Percentiles rank a stretch among this genome's conserved stretches.
Evolutionary conservation across 352 stramenopile species (phyloP).

Genomic region (Globisporangium takayamanum): DNA sequence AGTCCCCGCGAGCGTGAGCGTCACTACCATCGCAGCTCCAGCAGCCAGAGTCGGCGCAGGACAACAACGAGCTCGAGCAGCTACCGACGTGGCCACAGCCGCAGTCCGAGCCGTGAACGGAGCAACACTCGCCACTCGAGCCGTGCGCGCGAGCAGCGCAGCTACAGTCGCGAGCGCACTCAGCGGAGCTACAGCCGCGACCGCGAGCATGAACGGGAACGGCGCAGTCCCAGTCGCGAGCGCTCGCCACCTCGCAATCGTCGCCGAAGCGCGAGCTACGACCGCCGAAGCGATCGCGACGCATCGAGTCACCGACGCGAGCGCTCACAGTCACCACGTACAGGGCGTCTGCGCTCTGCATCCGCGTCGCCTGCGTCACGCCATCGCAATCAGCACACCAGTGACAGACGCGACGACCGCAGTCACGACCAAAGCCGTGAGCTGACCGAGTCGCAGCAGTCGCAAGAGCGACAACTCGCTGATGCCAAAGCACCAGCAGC

Average conservation of each 20-base stretch:
- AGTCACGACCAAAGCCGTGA: not conserved
- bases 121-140: not conserved
- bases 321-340: not conserved
- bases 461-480: not conserved
- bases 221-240: slow-evolving; percentile 13
- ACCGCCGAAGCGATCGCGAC: slow-evolving; percentile 4
- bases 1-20: slow-evolving; percentile 1
- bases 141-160: slow-evolving; percentile 4
- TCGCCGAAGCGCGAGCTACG: slow-evolving; percentile 4
- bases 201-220: slow-evolving; percentile 9
- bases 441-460: not conserved
- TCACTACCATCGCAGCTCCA: not conserved
- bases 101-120: slow-evolving; percentile 5
- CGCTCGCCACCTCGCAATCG: not conserved
- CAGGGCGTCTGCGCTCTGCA: too few species aligned
- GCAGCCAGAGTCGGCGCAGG: not conserved
- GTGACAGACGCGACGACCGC: not conserved
- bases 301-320: slow-evolving; percentile 2
- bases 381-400: too few species aligned
- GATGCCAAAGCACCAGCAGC: not conserved
- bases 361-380: too few species aligned
- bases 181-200: slow-evolving; percentile 17
- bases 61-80: not conserved
- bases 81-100: slow-evolving; percentile 1
- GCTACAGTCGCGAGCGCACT: slow-evolving; percentile 6